These are phyloP conservation scores for Penicillium griseofulvum DNA, from an alignment of 2,329 filamentous ascomycete species.

Conservation along the genomic window DNA sequence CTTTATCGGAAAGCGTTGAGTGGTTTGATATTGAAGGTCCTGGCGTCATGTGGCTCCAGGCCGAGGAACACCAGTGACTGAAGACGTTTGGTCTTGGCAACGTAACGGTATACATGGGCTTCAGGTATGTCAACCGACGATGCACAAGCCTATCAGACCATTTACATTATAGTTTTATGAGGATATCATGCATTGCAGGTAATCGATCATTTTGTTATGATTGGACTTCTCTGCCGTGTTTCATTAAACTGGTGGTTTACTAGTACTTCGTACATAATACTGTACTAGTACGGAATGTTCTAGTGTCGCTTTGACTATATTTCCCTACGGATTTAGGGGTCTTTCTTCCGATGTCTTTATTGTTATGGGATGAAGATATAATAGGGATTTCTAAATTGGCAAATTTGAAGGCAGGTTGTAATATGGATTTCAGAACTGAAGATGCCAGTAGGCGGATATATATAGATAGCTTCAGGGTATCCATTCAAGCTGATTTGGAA, in stretches of 20 bases:
- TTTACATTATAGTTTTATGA: not conserved
- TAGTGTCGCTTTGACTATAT: not conserved
- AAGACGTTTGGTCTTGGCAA: conserved; percentile 2
- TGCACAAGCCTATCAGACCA: not conserved
- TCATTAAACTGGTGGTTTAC: not conserved
- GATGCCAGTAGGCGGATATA: not conserved
- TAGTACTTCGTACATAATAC: not conserved
- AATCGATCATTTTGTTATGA: not conserved
- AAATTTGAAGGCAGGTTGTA: no score
- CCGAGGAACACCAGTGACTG: no score
- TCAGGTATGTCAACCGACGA: not conserved
- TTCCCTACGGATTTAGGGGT: no score
- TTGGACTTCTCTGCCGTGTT: not conserved
- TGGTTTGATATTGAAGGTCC: conserved; percentile 1
- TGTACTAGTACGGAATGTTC: not conserved
- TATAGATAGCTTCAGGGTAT: not conserved
- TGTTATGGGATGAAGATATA: not conserved
- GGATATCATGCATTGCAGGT: not conserved
- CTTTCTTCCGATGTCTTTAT: not conserved
- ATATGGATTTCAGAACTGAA: not conserved
- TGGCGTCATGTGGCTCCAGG: conserved; percentile 5
- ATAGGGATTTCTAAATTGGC: fast-evolving
- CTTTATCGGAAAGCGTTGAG: conserved; percentile 2
- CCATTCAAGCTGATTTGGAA: not conserved
- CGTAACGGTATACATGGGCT: not conserved